Evolutionary conservation across 768 basidiomycete genomes (phyloP).

Genomic region (Rhizopogon vinicolor): DNA sequence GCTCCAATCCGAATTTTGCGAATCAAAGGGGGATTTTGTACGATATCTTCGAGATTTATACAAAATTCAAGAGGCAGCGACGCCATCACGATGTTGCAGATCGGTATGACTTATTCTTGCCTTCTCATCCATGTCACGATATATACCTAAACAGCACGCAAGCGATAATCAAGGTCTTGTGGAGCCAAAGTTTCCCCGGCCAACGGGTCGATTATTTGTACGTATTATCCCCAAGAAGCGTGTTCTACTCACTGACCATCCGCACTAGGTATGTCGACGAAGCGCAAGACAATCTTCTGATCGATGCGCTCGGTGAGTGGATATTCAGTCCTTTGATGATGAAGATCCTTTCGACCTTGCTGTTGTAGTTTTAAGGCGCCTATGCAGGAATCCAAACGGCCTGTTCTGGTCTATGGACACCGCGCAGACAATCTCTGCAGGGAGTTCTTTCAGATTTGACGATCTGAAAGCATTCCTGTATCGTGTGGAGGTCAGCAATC

Average conservation of each 20-base stretch:
- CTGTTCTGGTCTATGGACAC: constrained; percentile 81
- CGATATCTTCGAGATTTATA: constrained; percentile 46
- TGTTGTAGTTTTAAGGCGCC: constrained; percentile 47
- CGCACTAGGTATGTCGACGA: constrained; percentile 63
- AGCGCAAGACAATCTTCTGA: constrained; percentile 66
- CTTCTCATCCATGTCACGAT: neutral
- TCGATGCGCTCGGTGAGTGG: constrained; percentile 53
- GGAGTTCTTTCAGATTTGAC: constrained; percentile 68
- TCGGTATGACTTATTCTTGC: constrained; percentile 30
- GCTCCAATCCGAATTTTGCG: constrained; percentile 52
- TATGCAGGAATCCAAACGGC: constrained; percentile 64
- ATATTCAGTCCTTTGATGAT: neutral
- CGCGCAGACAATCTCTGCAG: constrained; percentile 71
- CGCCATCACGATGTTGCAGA: constrained; percentile 56
- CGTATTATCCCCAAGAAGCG: constrained; percentile 10
- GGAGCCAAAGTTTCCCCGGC: constrained; percentile 17
- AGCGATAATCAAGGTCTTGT: constrained; percentile 35
- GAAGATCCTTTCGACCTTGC: neutral
- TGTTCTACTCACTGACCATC: neutral
- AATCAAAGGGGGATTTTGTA: constrained; percentile 28
- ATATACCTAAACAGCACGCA: constrained; percentile 40
- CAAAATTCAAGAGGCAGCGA: constrained; percentile 35
- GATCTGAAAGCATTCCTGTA: constrained; percentile 67
- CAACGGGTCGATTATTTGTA: constrained; percentile 53
- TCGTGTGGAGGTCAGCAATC: constrained; percentile 47